Conservation (phyloP, 768 basidiomycete species). For the Mrakia blollopis region DNA sequence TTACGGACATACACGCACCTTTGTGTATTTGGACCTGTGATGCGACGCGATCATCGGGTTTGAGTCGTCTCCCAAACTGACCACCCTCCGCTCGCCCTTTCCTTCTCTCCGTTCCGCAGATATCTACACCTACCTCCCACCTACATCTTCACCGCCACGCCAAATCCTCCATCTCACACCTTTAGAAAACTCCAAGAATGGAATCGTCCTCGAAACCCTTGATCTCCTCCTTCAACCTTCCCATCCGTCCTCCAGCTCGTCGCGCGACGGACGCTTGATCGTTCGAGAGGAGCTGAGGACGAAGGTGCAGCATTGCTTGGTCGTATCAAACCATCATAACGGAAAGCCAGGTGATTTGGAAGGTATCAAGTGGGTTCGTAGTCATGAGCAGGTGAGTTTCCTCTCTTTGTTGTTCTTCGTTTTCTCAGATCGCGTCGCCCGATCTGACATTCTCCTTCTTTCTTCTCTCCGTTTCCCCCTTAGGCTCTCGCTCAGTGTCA, state of each 20-base stretch:
- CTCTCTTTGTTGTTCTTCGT: too few species aligned
- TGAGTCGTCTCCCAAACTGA: background rate
- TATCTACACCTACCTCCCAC: background rate
- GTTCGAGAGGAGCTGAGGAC: constrained; percentile 19
- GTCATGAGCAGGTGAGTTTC: constrained; percentile 25
- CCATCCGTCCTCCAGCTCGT: background rate
- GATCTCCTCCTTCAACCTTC: constrained; percentile 19
- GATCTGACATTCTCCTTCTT: background rate
- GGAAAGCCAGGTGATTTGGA: background rate
- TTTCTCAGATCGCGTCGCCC: too few species aligned
- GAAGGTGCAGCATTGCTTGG: constrained; percentile 16
- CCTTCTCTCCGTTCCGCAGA: background rate
- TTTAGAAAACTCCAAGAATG: constrained; percentile 30
- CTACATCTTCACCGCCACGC: background rate
- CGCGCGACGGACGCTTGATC: background rate
- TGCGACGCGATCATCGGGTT: background rate
- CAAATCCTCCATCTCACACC: constrained; percentile 12
- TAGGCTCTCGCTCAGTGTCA: constrained; percentile 29
- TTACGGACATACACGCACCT: background rate
- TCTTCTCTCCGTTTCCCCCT: background rate
- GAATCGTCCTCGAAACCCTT: constrained; percentile 31
- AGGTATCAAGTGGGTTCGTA: constrained; percentile 24
- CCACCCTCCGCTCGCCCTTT: background rate
- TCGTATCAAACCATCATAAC: background rate
- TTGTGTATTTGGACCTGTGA: background rate